phyloP scores from a whole-genome alignment of 2,329 filamentous ascomycete genomes.

The Paraphaeosphaeria minitans region DNA sequence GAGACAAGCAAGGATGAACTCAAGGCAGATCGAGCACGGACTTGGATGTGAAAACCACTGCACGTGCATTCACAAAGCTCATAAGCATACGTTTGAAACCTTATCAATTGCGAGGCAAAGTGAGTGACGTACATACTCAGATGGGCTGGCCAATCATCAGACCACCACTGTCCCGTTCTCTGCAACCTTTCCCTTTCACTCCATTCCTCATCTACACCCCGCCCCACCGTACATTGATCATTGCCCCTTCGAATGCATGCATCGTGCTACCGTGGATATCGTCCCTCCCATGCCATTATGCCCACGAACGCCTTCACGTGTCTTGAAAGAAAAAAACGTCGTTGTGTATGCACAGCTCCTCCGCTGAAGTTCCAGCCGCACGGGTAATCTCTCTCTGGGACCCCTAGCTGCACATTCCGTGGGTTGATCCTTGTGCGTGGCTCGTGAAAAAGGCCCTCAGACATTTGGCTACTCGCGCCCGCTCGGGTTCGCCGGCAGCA shows the following conservation, averaged over 20 bases:
- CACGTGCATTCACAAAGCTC: background rate
- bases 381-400: background rate
- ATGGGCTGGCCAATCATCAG: conserved; percentile 1
- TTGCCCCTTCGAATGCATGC: background rate
- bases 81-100: background rate
- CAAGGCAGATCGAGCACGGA: background rate
- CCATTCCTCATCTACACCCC: background rate
- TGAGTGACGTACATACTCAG: conserved; percentile 11
- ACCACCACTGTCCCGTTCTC: background rate
- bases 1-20: background rate
- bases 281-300: background rate
- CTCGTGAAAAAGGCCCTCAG: background rate
- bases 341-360: background rate
- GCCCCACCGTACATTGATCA: background rate
- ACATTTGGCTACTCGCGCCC: background rate
- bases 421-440: background rate
- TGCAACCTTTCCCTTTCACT: background rate
- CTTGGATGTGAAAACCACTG: background rate
- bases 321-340: background rate
- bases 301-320: background rate
- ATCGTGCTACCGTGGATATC: background rate
- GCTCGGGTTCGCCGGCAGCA: background rate
- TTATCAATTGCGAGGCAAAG: background rate
- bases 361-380: background rate
- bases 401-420: background rate